Conservation (phyloP, 2,329 filamentous ascomycete species). For the Venturia asperata region DNA sequence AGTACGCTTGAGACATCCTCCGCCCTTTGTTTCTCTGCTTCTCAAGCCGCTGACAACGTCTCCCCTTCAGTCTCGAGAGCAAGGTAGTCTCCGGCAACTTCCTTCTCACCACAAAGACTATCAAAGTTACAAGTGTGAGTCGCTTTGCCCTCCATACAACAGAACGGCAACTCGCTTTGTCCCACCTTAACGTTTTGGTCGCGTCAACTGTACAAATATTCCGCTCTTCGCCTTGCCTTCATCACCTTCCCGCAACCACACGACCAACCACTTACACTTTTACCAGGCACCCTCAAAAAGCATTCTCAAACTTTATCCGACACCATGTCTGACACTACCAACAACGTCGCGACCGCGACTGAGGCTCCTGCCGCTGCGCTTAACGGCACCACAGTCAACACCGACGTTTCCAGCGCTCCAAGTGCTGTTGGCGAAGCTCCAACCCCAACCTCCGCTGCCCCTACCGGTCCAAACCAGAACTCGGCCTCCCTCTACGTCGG, state of each 20-base stretch:
- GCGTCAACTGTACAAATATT: neutral
- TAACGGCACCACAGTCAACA: slow-evolving; percentile 60
- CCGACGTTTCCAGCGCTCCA: slow-evolving; percentile 56
- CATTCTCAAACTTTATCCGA: neutral
- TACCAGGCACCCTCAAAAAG: neutral
- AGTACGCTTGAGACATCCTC: slow-evolving; percentile 8
- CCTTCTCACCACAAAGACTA: slow-evolving; percentile 6
- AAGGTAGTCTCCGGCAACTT: slow-evolving; percentile 4
- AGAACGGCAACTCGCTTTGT: neutral
- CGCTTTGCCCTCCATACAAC: neutral
- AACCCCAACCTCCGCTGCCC: slow-evolving; percentile 62
- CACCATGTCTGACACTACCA: slow-evolving; percentile 32
- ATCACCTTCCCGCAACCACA: neutral
- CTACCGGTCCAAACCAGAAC: slow-evolving; percentile 73
- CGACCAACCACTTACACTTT: neutral
- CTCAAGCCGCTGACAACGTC: neutral
- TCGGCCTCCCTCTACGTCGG: slow-evolving; percentile 98
- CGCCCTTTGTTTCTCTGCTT: neutral
- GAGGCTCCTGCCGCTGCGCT: slow-evolving; percentile 52
- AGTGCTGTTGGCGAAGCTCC: slow-evolving; percentile 59
- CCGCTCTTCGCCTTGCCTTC: neutral
- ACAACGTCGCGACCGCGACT: slow-evolving; percentile 2
- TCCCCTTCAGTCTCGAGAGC: neutral
- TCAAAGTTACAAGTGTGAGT: slow-evolving; percentile 15
- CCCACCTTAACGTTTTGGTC: neutral